phyloP scores from a whole-genome alignment of 345 rosid species.

The Dipteronia dyeriana region DNA sequence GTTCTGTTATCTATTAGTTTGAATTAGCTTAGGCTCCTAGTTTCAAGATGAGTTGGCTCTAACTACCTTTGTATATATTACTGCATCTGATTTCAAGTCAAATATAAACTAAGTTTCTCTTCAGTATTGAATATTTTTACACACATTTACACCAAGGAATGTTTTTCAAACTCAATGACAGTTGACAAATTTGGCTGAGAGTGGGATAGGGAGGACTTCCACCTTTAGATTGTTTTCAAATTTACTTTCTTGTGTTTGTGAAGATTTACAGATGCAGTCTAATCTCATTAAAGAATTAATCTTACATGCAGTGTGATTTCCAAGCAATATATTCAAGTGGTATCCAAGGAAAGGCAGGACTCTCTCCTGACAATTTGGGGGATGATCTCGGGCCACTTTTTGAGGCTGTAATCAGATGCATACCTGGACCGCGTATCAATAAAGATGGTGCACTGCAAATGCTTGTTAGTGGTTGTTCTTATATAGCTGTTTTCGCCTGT shows the following conservation, averaged over 20 bases:
- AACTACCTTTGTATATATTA: too few relatives aligned
- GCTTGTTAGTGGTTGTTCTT: conserved; percentile 80
- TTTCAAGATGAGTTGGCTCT: too few relatives aligned
- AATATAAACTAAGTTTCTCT: too few relatives aligned
- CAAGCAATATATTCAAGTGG: conserved; percentile 96
- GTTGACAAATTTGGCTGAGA: not conserved
- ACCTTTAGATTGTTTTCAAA: not conserved
- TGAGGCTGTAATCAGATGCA: conserved; percentile 89
- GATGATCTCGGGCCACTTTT: conserved; percentile 95
- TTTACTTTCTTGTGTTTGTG: not conserved
- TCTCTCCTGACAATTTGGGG: conserved; percentile 78
- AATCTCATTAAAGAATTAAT: conserved; percentile 11
- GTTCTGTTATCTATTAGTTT: too few relatives aligned
- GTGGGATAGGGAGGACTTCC: not conserved
- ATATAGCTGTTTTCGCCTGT: conserved; percentile 23
- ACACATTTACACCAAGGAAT: conserved; percentile 1
- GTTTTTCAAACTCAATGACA: not conserved
- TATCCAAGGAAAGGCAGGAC: conserved; percentile 90
- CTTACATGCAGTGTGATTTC: conserved; percentile 81
- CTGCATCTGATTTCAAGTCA: too few relatives aligned
- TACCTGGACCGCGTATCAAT: conserved; percentile 87
- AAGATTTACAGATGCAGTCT: conserved; percentile 9
- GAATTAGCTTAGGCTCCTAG: too few relatives aligned
- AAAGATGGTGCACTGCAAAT: conserved; percentile 96
- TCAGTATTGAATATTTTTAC: conserved; percentile 9